These are phyloP conservation scores for Lignosus rhinocerotis DNA, from an alignment of 1,284 basidiomycete genomes.

Conservation along the genomic window DNA sequence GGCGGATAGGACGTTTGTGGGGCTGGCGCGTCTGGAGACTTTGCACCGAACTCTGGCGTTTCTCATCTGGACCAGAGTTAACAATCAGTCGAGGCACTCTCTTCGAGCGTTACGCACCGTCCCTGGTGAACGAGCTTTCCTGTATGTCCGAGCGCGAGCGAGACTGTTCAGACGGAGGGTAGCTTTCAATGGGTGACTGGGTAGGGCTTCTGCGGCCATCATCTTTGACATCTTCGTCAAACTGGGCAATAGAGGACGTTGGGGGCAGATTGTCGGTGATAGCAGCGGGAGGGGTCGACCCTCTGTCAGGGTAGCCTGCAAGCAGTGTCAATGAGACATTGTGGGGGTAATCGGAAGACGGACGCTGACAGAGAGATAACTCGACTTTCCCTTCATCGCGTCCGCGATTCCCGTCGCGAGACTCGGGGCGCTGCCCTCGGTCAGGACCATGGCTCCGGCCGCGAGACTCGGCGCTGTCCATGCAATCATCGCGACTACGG, in stretches of 20 bases:
- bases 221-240: not conserved
- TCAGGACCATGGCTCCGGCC: not conserved
- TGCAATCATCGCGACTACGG: not conserved
- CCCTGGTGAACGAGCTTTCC: slow-evolving; percentile 4
- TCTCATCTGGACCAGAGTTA: not conserved
- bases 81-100: not conserved
- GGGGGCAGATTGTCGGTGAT: too few species aligned
- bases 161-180: not conserved
- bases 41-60: too few species aligned
- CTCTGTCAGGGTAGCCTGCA: not conserved
- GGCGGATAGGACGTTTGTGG: not conserved
- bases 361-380: not conserved
- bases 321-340: not conserved
- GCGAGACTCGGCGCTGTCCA: not conserved
- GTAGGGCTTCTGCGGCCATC: not conserved
- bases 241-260: not conserved
- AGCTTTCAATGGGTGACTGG: slow-evolving; percentile 2
- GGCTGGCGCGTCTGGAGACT: too few species aligned
- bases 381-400: not conserved
- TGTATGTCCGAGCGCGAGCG: slow-evolving; percentile 3
- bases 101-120: slow-evolving; percentile 1
- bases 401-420: not conserved
- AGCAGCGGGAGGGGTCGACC: not conserved
- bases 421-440: not conserved
- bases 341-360: not conserved